Conservation (phyloP, 345 rosid species). For the Raphanus sativus region DNA sequence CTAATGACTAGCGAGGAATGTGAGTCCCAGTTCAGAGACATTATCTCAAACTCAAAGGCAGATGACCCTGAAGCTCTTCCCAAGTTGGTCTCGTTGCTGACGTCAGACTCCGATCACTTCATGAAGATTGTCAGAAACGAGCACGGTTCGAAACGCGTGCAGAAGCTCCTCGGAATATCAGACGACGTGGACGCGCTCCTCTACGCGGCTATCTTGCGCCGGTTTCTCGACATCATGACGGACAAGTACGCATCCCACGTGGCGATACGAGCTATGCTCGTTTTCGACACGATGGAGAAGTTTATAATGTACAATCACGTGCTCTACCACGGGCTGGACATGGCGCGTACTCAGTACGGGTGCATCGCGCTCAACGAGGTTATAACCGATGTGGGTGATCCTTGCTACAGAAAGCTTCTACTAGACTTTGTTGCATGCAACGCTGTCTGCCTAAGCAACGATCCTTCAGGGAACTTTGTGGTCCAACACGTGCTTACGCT, state of each 20-base stretch:
- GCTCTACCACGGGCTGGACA: not conserved
- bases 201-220: slow-evolving; percentile 8
- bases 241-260: not conserved
- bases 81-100: not conserved
- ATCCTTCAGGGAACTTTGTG: slow-evolving; percentile 15
- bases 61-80: not conserved
- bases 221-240: slow-evolving; percentile 16
- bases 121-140: not conserved
- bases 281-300: not conserved
- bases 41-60: not conserved
- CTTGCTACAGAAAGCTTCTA: not conserved
- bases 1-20: not conserved
- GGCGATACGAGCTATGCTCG: not conserved
- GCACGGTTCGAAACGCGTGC: slow-evolving; percentile 8
- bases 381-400: not conserved
- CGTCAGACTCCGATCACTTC: slow-evolving; percentile 19
- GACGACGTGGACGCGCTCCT: slow-evolving; percentile 3
- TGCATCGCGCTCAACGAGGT: slow-evolving; percentile 13
- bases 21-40: not conserved
- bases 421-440: not conserved
- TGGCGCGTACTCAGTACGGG: not conserved
- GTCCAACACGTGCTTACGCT: slow-evolving; percentile 14
- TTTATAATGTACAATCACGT: not conserved
- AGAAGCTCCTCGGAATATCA: slow-evolving; percentile 18
- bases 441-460: slow-evolving; percentile 8